Conservation (phyloP, 306 rosid species). For the Casuarina glauca region DNA sequence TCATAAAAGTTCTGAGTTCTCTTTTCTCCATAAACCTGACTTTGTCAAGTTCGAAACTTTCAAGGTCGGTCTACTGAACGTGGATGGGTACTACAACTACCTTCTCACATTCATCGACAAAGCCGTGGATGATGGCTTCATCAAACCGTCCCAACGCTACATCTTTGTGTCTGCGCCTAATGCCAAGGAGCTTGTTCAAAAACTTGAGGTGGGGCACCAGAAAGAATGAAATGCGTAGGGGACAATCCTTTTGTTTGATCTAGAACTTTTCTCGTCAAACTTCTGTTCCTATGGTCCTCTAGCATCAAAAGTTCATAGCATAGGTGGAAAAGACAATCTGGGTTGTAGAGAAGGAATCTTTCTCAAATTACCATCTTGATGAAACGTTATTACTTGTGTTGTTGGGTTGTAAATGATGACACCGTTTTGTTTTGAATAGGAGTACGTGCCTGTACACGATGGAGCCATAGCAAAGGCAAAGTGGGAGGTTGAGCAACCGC, state of each 20-base stretch:
- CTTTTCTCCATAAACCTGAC: not conserved
- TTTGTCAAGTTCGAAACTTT: not conserved
- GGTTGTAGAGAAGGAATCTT: slow-evolving; percentile 13
- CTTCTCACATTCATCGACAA: slow-evolving; percentile 57
- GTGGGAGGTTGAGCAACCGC: slow-evolving; percentile 48
- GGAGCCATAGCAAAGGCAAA: slow-evolving; percentile 47
- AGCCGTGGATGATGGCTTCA: slow-evolving; percentile 69
- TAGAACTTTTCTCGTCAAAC: not conserved
- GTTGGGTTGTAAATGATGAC: slow-evolving; percentile 23
- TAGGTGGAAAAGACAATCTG: slow-evolving; percentile 15
- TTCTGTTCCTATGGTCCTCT: not conserved
- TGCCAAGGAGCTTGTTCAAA: slow-evolving; percentile 60
- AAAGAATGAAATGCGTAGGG: too few species aligned
- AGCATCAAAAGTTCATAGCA: too few species aligned
- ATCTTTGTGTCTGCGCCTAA: slow-evolving; percentile 56
- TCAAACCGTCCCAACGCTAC: slow-evolving; percentile 52
- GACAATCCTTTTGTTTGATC: too few species aligned
- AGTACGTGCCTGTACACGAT: slow-evolving; percentile 60
- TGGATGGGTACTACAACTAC: slow-evolving; percentile 58
- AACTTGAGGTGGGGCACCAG: slow-evolving; percentile 47
- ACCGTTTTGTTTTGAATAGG: slow-evolving; percentile 31
- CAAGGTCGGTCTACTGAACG: slow-evolving; percentile 61
- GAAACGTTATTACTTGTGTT: slow-evolving; percentile 1
- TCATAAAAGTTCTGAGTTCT: not conserved
- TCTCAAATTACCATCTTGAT: slow-evolving; percentile 1